Base-by-base conservation (phyloP, 1,284 basidiomycete genomes). In the Phlebopus sp. region DNA sequence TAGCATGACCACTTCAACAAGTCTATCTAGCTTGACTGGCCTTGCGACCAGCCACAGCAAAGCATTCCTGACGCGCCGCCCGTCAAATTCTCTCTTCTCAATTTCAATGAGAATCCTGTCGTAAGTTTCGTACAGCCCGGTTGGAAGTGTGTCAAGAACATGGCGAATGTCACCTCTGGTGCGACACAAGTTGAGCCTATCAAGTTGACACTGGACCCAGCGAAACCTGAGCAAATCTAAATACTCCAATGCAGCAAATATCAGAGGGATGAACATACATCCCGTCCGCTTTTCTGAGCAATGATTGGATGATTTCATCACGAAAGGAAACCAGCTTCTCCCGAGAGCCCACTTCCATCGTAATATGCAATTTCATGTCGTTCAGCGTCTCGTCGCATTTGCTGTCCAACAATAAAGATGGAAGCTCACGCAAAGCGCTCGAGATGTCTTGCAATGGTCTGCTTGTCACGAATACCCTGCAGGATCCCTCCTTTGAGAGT, bases 1-100 rank as follows among this genome's bases (percentile, higher is more conserved):
- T 17, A 47, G 43, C 23, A 35, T 43, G 15, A 47, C 34, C 0
- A 42, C 41, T 37, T 47, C 46, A 6, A 27, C 41, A 11, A 47
- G 46, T 6, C 44, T 31, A 21, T 3, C 9, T 3, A 44, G 8
- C 2, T 14, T 36, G 13, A 44, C 30, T 31, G 46, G 42, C n/a
- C 32, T 34, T n/a, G 30, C 46, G 7, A 47, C 40, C 14, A 44
- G 31, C 46, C 45, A 47, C n/a, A 47, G 34, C 34, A 47, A 32
- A 3, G 42, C 34, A 7, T 35, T 19, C 41, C 29, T 14, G 6
- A 30, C 40, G 30, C n/a, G 34, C 30, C 14, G 44, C 9, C 27
- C 19, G 36, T 17, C 27, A 15, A 39, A 41, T 19, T 37, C 37
- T 21, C 23, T 37, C 19, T 44, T 34, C 29, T 47, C 41, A 2